Conservation (phyloP, 2,329 filamentous ascomycete species). For the Curvularia spicifera region DNA sequence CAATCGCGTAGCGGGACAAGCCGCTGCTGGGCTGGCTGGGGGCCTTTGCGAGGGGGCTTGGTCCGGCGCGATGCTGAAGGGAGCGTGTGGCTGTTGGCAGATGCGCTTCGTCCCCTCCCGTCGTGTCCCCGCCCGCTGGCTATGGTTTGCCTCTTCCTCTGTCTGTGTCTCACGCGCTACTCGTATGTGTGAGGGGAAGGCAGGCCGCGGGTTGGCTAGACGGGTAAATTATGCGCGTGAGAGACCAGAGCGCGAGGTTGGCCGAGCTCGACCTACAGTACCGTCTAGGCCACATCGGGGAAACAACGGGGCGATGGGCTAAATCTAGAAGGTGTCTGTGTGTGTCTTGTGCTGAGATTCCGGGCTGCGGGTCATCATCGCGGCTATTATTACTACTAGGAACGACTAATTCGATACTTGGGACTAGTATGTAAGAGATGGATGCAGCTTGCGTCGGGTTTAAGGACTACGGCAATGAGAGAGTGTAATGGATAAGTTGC, state of each 20-base stretch:
- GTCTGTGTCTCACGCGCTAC: not conserved
- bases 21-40: no score
- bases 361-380: not conserved
- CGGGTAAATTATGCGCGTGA: conserved; percentile 1
- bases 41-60: not conserved
- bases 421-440: no score
- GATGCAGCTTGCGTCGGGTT: no score
- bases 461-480: not conserved
- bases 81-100: not conserved
- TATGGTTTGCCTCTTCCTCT: not conserved
- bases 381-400: not conserved
- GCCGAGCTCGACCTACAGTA: not conserved
- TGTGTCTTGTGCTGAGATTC: not conserved
- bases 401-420: no score
- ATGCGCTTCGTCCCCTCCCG: not conserved
- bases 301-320: not conserved
- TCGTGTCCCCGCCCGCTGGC: not conserved
- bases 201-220: not conserved
- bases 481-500: not conserved
- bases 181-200: not conserved
- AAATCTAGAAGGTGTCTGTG: not conserved
- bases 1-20: conserved; percentile 1
- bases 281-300: not conserved
- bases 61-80: no score
- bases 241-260: not conserved